phyloP scores from a whole-genome alignment of 768 basidiomycete species.

The Calocybe indica region DNA sequence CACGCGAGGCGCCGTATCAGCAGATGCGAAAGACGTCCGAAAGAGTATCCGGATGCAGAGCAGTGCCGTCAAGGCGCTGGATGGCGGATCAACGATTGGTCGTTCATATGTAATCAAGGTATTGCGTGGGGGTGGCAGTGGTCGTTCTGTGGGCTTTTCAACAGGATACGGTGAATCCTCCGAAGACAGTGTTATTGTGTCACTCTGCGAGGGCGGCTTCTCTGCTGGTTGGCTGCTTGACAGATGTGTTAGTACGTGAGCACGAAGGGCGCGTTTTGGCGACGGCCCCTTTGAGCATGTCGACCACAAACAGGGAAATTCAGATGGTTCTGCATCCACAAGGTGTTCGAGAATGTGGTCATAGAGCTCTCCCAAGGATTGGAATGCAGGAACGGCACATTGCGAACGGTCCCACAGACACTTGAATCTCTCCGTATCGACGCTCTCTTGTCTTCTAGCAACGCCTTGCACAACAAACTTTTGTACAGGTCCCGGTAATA shows the following conservation, averaged over 20 bases:
- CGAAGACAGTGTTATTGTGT: slow-evolving; percentile 63
- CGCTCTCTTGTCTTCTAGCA: slow-evolving; percentile 54
- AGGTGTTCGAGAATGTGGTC: slow-evolving; percentile 66
- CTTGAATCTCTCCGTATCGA: slow-evolving; percentile 57
- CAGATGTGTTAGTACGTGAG: slow-evolving; percentile 75
- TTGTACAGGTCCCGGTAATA: slow-evolving; percentile 63
- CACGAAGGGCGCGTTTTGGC: slow-evolving; percentile 47
- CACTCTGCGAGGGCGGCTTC: slow-evolving; percentile 66
- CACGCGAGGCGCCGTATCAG: slow-evolving; percentile 60
- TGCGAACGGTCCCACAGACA: slow-evolving; percentile 72
- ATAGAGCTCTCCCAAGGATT: slow-evolving; percentile 58
- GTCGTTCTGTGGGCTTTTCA: slow-evolving; percentile 58
- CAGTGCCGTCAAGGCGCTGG: slow-evolving; percentile 72
- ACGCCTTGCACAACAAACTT: slow-evolving; percentile 89
- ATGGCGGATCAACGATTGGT: slow-evolving; percentile 59
- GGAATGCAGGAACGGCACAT: slow-evolving; percentile 42
- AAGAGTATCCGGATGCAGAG: slow-evolving; percentile 82
- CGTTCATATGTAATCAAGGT: slow-evolving; percentile 53
- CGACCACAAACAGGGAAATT: slow-evolving; percentile 65
- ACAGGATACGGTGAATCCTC: slow-evolving; percentile 49
- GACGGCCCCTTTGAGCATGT: slow-evolving; percentile 47
- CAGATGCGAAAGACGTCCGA: slow-evolving; percentile 68
- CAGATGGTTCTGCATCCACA: slow-evolving; percentile 32
- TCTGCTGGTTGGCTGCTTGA: slow-evolving; percentile 49
- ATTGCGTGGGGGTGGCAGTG: slow-evolving; percentile 65